Percentiles rank a stretch among this genome's conserved stretches.
Conservation (phyloP, 257 asterid species). For the Craterostigma plantagineum region DNA sequence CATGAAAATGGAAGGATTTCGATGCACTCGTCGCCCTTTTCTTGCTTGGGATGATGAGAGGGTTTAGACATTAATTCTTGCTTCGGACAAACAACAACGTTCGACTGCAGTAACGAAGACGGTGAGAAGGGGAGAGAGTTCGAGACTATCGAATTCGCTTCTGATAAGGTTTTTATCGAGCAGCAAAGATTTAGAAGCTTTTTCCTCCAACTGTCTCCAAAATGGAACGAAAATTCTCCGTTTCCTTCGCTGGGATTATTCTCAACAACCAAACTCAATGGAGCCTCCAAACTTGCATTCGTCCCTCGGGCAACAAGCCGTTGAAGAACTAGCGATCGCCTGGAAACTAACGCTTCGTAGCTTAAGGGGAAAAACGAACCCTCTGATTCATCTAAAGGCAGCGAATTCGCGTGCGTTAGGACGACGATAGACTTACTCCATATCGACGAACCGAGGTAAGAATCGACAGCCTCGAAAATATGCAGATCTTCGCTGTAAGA, state of each 20-base stretch:
- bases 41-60: no score
- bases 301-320: no score
- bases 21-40: constrained; percentile 5
- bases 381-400: constrained; percentile 47
- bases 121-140: constrained; percentile 7
- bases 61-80: no score
- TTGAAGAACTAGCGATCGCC: constrained; percentile 21
- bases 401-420: constrained; percentile 56
- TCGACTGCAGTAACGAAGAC: constrained; percentile 22
- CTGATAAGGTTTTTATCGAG: constrained; percentile 49
- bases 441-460: constrained; percentile 49
- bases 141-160: constrained; percentile 17
- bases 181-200: constrained; percentile 38
- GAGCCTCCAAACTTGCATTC: constrained; percentile 19
- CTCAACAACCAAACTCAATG: constrained; percentile 52
- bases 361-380: constrained; percentile 33
- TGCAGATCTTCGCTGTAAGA: constrained; percentile 33
- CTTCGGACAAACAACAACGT: constrained; percentile 5
- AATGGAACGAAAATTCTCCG: neutral
- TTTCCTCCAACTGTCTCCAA: constrained; percentile 41
- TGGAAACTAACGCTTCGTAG: constrained; percentile 30
- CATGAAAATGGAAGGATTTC: no score
- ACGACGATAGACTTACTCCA: constrained; percentile 44
- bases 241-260: constrained; percentile 15
- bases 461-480: constrained; percentile 26